Evolutionary conservation across 176 grass and related monocot species (phyloP), one percentile per base, ranked within the genome.

Genomic region (Lolium rigidum): DNA sequence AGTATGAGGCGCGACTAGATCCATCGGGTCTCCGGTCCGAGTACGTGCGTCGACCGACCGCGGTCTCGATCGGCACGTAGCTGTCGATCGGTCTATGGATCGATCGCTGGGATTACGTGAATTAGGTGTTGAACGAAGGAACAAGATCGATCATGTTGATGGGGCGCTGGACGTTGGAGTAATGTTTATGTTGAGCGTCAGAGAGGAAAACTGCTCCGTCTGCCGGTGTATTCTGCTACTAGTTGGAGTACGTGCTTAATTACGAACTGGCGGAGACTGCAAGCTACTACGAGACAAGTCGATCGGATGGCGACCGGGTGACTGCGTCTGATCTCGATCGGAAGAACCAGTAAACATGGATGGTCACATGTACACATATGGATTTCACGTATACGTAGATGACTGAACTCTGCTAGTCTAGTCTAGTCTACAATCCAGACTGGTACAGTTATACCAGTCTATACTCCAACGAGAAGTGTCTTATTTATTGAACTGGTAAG

Each of bases 371-470:
- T 47, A 2, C 9, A 47, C 46, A 9, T 47, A 47, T 47, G 46
- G 46, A 47, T 10, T 47, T 43, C 41, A 43, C 41, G 46, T 47
- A 47, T 47, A 47, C 46, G 46, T 47, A 47, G 7, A 47, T 47
- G 46, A 70, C 81, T 54, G 15, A 48, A 52, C n/a, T 78, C 80
- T 25, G 28, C 48, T n/a, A 31, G 88, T 79, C 84, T 83, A 18
- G 65, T 79, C 80, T 20, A 90, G 3, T 79, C 80, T 20, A 90
- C 1, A 22, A 56, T 79, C 74, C 22, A 87, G 67, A 80, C 10
- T 16, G 16, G 41, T 43, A 43, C 7, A 43, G 41, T 5, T 43
- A 43, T 43, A 6, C 41, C 7, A 43, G 7, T 6, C 41, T 43
- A 43, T 43, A 43, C 41, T 43, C 41, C 6, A 43, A 7, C 7